Evolutionary conservation across 768 basidiomycete species (phyloP).

Genomic region (Boletus reticulatus): DNA sequence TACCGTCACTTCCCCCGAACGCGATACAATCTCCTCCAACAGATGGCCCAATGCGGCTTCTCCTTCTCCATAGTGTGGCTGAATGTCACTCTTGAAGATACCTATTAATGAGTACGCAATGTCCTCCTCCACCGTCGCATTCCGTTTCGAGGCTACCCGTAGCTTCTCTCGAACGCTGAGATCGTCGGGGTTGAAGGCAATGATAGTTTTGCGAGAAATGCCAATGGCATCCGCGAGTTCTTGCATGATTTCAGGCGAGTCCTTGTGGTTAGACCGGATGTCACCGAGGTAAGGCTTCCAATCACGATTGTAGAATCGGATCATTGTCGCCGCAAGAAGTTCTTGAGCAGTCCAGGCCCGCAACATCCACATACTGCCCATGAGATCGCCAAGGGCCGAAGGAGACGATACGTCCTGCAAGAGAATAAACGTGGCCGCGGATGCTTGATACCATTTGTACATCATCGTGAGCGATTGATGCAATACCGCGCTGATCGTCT

Average conservation of each 20-base stretch:
- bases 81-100: slow-evolving; percentile 8
- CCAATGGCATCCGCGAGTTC: slow-evolving; percentile 7
- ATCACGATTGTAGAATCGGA: slow-evolving; percentile 6
- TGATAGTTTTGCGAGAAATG: slow-evolving; percentile 1
- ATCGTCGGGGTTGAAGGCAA: not conserved
- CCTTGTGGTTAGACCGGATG: slow-evolving; percentile 4
- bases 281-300: slow-evolving; percentile 14
- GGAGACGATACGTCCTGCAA: not conserved
- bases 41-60: slow-evolving; percentile 9
- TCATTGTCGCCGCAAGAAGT: slow-evolving; percentile 6
- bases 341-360: slow-evolving; percentile 17
- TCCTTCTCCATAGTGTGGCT: slow-evolving; percentile 8
- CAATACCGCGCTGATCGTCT: slow-evolving; percentile 3
- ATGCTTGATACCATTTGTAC: slow-evolving; percentile 13
- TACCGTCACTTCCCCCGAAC: slow-evolving; percentile 6
- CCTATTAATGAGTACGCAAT: slow-evolving; percentile 11
- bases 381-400: not conserved
- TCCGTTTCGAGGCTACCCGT: slow-evolving; percentile 10
- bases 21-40: slow-evolving; percentile 10
- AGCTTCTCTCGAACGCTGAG: slow-evolving; percentile 10
- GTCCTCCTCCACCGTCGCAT: slow-evolving; percentile 7
- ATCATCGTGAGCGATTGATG: slow-evolving; percentile 10
- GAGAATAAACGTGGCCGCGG: not conserved
- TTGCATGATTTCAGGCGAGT: slow-evolving; percentile 6
- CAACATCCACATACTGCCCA: slow-evolving; percentile 3